Evolutionary conservation across 192 early-diverging fungal genomes (phyloP), one percentile per base, ranked within the genome.

Genomic region (Umbelopsis ramanniana): DNA sequence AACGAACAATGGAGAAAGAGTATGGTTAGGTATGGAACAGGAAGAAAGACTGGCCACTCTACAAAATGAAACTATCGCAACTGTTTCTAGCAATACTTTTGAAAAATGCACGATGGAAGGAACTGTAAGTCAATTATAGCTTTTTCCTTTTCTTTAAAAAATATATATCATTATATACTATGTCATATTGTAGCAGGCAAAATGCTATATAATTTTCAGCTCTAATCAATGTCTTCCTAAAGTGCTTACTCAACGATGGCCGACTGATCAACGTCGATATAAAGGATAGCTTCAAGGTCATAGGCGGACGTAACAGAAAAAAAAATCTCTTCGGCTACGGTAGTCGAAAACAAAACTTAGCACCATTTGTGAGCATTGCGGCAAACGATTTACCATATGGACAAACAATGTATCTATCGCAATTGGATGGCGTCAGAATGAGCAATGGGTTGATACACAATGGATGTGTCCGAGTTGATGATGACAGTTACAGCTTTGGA

Each of bases 401-500:
- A 21, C 40, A 57, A 52, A 74, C 33, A 2, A 23, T 83, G 12
- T 83, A 54, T 48, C 74, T 83, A 19, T 26, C 67, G 35, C 33
- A 74, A 0, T 29, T 83, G 4, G 55, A 78, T 60, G 75, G 75
- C 0, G 8, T 72, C 4, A 12, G 66, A 17, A 19, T 81, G 21
- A 63, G 73, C 6, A 67, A 68, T 35, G 76, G 73, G 9, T 14
- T 55, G 38, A 79, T 15, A 12, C 81, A 83, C 50, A 83, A 83
- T 71, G 81, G 81, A 9, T 83, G 81, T 66, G 74, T 79, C 6
- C 52, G 69, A 24, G 78, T 77, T 7, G 81, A 81, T 21, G 81
- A 83, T 66, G 46, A 63, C 43, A 57, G 79, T 12, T 74, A 63
- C 23, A 54, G 70, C 9, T 83, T 83, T 78, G 57, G 45, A 5